Percentiles rank a stretch among this genome's conserved stretches.
phyloP scores from a whole-genome alignment of 2,329 filamentous ascomycete species.

The Aspergillus tanneri region DNA sequence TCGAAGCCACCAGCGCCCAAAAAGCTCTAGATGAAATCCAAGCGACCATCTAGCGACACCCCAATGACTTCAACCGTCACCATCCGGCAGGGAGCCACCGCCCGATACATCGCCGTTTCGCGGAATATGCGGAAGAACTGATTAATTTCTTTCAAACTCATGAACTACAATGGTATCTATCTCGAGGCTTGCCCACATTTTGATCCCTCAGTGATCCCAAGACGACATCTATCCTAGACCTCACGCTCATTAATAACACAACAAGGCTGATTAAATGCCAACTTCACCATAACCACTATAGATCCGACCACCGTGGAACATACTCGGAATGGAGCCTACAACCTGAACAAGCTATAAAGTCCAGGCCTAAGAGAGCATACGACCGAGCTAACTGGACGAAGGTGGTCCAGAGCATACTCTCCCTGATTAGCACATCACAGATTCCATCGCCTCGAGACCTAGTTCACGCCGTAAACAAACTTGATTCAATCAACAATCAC shows the following conservation, averaged over 20 bases:
- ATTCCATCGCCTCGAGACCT: conserved; percentile 13
- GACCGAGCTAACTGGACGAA: conserved; percentile 14
- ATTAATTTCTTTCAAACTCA: conserved; percentile 19
- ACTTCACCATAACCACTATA: conserved; percentile 25
- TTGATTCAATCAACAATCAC: conserved; percentile 4
- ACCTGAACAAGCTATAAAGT: neutral
- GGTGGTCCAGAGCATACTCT: conserved; percentile 6
- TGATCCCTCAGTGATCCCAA: conserved; percentile 14
- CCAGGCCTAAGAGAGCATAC: conserved; percentile 15
- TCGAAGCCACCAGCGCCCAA: conserved; percentile 24
- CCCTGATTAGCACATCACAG: conserved; percentile 11
- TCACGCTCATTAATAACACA: conserved; percentile 16
- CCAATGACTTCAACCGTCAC: neutral
- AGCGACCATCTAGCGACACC: conserved; percentile 12
- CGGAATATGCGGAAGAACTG: conserved; percentile 13
- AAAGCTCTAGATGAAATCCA: too few relatives aligned
- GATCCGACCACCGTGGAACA: conserved; percentile 23
- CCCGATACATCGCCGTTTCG: neutral
- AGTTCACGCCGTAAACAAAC: neutral
- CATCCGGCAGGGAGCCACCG: conserved; percentile 10
- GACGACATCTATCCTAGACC: conserved; percentile 14
- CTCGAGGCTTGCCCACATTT: conserved; percentile 8
- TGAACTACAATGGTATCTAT: conserved; percentile 14
- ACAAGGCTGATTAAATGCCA: conserved; percentile 21
- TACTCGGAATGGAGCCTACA: too few relatives aligned